Evolutionary conservation across 805 yeast species (phyloP), one percentile per base, ranked within the genome.

Genomic region (Lipomyces yamadae): DNA sequence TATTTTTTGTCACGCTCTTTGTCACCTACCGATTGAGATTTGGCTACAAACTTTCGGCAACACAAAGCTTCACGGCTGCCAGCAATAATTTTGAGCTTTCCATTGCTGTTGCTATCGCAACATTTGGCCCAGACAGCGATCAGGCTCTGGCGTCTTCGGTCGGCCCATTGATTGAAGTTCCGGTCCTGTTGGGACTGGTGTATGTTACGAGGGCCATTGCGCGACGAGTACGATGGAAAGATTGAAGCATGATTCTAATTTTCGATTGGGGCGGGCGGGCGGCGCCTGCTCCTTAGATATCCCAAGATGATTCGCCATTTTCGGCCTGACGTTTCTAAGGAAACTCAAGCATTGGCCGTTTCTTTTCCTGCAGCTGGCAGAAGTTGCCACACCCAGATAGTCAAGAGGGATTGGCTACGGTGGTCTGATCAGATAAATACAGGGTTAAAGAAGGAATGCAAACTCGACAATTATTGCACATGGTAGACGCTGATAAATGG

Each of bases 1-100:
- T 82, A 42, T 85, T 85, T 82, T 81, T 81, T 70, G 80, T 79
- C 0, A 78, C 83, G 1, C 69, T 74, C 55, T 80, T 80, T 61
- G 76, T 79, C 66, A 61, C 68, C 7, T 62, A 61, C 60, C 65
- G 64, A 39, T 60, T 61, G 29, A 70, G 72, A 53, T 62, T 63
- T 56, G 71, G 32, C 56, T 85, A 83, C 71, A 69, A 75, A 4
- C 76, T 77, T 34, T 79, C 81, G 2, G 74, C 80, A 45, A 82
- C 87, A 10, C 88, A 85, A 67, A 77, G 83, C n/a, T 85, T 85
- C 70, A 83, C 87, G 2, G 86, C 87, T 7, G 83, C 88, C 0
- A 82, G 86, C 4, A 85, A 85, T 73, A 85, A 85, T 72, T 85
- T 85, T 71, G 88, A 85, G 72, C 76, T 85, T 54, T 82, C 86